A percentile compares a stretch with the other conserved stretches of the same genome.
Evolutionary conservation across 768 basidiomycete species (phyloP).

Genomic region (Lentinus brumalis): DNA sequence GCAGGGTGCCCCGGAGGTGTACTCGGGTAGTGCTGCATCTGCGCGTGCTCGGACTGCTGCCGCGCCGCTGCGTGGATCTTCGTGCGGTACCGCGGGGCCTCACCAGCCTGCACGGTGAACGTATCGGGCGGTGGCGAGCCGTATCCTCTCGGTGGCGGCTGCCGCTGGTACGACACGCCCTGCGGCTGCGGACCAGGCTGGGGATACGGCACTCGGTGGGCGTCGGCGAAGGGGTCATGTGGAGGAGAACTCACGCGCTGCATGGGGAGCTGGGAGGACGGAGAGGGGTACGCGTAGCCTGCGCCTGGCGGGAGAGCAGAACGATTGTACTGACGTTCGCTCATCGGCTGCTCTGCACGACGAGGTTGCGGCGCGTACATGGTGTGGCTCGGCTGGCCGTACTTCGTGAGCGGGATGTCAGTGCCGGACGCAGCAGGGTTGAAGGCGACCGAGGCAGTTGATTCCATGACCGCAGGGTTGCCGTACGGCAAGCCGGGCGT

Average conservation of each 20-base stretch:
- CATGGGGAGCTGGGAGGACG: not conserved
- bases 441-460: constrained; percentile 36
- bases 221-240: constrained; percentile 19
- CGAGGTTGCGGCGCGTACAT: constrained; percentile 56
- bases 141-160: constrained; percentile 15
- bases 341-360: constrained; percentile 20
- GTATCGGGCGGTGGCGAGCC: constrained; percentile 19
- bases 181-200: not conserved
- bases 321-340: constrained; percentile 1
- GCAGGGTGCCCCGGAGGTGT: not conserved
- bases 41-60: constrained; percentile 1
- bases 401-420: constrained; percentile 50
- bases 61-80: not conserved
- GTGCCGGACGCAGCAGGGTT: constrained; percentile 39
- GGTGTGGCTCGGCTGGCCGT: constrained; percentile 49
- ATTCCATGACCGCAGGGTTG: constrained; percentile 28
- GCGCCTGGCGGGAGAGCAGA: constrained; percentile 9
- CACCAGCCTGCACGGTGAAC: not conserved
- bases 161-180: constrained; percentile 14
- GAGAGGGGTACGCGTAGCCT: constrained; percentile 8
- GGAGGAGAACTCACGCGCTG: constrained; percentile 2
- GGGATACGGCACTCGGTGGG: constrained; percentile 2
- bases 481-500: constrained; percentile 17
- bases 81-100: not conserved
- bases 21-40: constrained; percentile 8